Conservation (phyloP, 306 rosid genomes). For the Pterocarpus santalinus region DNA sequence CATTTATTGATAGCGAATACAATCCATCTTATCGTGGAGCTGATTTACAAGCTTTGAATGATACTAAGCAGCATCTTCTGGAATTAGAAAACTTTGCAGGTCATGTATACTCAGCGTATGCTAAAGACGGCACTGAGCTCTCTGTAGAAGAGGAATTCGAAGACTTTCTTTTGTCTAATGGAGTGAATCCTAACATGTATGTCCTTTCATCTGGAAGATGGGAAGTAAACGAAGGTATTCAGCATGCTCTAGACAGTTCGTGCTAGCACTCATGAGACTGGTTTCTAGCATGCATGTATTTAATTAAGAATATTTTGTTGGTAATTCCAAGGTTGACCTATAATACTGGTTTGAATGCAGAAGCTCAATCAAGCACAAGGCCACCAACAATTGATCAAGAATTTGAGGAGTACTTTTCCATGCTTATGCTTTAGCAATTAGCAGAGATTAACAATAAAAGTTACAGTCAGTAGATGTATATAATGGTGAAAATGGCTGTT, state of each 20-base stretch:
- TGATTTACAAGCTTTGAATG: slow-evolving; percentile 44
- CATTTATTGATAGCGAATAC: slow-evolving; percentile 24
- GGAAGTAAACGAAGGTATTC: slow-evolving; percentile 70
- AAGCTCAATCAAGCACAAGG: slow-evolving; percentile 65
- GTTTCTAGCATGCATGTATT: slow-evolving; percentile 20
- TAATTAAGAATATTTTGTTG: slow-evolving; percentile 9
- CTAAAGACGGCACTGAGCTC: slow-evolving; percentile 51
- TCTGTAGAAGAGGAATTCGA: slow-evolving; percentile 61
- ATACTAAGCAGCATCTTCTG: slow-evolving; percentile 58
- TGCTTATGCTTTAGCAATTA: slow-evolving; percentile 71
- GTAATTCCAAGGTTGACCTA: not conserved
- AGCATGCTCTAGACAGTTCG: not conserved
- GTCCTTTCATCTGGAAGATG: slow-evolving; percentile 80
- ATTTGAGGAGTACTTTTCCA: slow-evolving; percentile 90
- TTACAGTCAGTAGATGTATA: slow-evolving; percentile 25
- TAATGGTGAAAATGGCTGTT: slow-evolving; percentile 12
- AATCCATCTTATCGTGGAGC: slow-evolving; percentile 27
- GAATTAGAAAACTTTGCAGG: slow-evolving; percentile 51
- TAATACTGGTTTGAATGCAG: slow-evolving; percentile 59
- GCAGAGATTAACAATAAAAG: slow-evolving; percentile 32
- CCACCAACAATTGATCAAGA: slow-evolving; percentile 94
- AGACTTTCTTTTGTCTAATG: slow-evolving; percentile 58
- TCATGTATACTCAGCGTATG: slow-evolving; percentile 48
- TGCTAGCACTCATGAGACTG: not conserved
- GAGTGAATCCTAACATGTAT: slow-evolving; percentile 55